Percentiles rank a stretch among this genome's conserved stretches.
Conservation (phyloP, 495 filamentous ascomycete genomes). For the Cercophora newfieldiana region DNA sequence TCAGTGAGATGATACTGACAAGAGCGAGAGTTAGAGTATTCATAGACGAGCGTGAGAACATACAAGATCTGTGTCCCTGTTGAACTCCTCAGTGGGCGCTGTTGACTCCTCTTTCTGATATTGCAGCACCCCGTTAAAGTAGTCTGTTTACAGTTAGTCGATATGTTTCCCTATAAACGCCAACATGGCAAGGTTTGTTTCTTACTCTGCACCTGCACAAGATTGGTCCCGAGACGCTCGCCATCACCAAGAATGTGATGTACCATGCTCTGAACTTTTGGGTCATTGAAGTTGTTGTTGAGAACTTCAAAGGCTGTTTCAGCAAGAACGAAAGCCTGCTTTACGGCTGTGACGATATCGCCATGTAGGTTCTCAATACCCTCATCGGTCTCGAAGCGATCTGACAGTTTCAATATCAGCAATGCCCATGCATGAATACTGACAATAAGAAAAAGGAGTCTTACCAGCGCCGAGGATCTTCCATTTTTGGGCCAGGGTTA, state of each 20-base stretch:
- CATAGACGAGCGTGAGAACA: background rate
- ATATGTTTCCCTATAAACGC: background rate
- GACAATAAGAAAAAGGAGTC: background rate
- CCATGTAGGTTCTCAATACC: background rate
- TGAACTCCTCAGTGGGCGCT: background rate
- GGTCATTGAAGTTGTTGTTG: background rate
- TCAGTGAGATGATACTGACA: background rate
- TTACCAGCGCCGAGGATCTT: background rate
- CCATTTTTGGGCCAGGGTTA: background rate
- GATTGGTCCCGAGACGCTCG: too few relatives aligned
- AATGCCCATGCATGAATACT: background rate
- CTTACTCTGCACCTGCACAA: too few relatives aligned
- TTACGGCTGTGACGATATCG: background rate
- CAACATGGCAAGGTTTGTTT: too few relatives aligned
- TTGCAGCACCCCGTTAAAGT: background rate
- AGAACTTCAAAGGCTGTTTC: background rate
- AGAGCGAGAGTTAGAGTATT: too few relatives aligned
- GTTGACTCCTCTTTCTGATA: background rate
- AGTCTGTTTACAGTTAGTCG: background rate
- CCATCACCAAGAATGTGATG: background rate
- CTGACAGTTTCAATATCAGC: background rate
- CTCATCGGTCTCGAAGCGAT: too few relatives aligned
- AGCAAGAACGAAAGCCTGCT: background rate
- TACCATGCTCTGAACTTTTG: background rate
- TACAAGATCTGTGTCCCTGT: background rate